Percentiles rank a stretch among this genome's conserved stretches.
Conservation (phyloP, 495 filamentous ascomycete genomes). For the Choiromyces venosus region DNA sequence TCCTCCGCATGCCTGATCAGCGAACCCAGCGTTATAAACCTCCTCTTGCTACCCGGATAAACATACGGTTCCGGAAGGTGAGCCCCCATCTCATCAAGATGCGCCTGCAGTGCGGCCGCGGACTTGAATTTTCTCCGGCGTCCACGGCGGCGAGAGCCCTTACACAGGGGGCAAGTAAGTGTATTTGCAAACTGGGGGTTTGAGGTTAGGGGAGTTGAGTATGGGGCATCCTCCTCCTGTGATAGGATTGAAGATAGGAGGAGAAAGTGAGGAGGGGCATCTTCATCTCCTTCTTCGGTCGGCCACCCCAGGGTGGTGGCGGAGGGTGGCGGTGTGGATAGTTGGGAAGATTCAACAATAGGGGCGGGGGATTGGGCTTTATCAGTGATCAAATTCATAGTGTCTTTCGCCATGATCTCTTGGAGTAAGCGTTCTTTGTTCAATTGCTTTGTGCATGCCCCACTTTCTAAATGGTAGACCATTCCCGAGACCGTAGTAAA, state of each 20-base stretch:
- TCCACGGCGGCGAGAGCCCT: not conserved
- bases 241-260: not conserved
- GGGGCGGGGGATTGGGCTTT: not conserved
- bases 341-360: not conserved
- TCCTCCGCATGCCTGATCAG: not conserved
- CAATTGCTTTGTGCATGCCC: not conserved
- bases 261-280: not conserved
- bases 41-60: not conserved
- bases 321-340: not conserved
- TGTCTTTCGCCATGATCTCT: not conserved
- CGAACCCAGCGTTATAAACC: not conserved
- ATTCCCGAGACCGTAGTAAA: not conserved
- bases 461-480: not conserved
- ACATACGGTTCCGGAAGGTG: not conserved
- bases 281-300: not conserved
- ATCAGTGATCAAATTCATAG: not conserved
- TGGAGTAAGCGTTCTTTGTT: not conserved
- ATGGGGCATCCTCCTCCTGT: not conserved
- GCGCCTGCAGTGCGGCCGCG: not conserved
- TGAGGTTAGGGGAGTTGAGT: not conserved
- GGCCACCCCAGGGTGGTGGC: not conserved
- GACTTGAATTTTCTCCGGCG: not conserved
- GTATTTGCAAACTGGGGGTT: not conserved
- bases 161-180: not conserved
- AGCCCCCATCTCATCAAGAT: not conserved